phyloP scores from a whole-genome alignment of 2,329 filamentous ascomycete species.

The Bimuria novae-zelandiae region DNA sequence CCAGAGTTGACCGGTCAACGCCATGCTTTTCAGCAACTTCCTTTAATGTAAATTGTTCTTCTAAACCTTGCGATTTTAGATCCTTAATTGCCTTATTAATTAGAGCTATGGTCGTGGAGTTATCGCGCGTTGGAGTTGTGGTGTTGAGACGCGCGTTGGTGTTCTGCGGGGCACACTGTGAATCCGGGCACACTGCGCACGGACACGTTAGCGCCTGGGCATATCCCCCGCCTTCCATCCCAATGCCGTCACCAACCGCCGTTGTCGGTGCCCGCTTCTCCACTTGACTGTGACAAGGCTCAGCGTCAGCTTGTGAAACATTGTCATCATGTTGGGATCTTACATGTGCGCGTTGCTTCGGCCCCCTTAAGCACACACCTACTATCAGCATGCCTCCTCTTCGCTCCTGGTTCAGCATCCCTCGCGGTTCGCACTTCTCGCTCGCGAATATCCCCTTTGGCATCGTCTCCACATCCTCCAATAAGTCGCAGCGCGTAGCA shows the following conservation, averaged over 20 bases:
- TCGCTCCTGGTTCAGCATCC: conserved; percentile 64
- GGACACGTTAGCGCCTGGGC: conserved; percentile 17
- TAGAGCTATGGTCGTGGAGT: too few relatives aligned
- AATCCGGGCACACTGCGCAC: too few relatives aligned
- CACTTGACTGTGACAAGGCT: too few relatives aligned
- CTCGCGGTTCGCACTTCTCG: conserved; percentile 69
- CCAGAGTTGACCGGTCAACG: too few relatives aligned
- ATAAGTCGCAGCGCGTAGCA: conserved; percentile 64
- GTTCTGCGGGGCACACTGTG: too few relatives aligned
- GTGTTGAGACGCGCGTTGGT: too few relatives aligned
- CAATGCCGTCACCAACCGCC: conserved; percentile 33
- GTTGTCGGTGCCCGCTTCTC: neutral
- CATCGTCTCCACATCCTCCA: conserved; percentile 69
- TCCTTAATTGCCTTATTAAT: too few relatives aligned
- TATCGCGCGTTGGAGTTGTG: too few relatives aligned
- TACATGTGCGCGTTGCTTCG: neutral
- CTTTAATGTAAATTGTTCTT: too few relatives aligned
- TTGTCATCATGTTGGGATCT: neutral
- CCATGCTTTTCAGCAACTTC: too few relatives aligned
- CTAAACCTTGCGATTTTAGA: too few relatives aligned
- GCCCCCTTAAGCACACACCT: conserved; percentile 6
- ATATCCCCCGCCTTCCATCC: conserved; percentile 18
- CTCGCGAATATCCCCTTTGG: conserved; percentile 83
- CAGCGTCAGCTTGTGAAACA: too few relatives aligned
- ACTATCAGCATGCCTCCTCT: conserved; percentile 36